Evolutionary conservation across 2,329 filamentous ascomycete genomes (phyloP).

Genomic region (Didymella glomerata): DNA sequence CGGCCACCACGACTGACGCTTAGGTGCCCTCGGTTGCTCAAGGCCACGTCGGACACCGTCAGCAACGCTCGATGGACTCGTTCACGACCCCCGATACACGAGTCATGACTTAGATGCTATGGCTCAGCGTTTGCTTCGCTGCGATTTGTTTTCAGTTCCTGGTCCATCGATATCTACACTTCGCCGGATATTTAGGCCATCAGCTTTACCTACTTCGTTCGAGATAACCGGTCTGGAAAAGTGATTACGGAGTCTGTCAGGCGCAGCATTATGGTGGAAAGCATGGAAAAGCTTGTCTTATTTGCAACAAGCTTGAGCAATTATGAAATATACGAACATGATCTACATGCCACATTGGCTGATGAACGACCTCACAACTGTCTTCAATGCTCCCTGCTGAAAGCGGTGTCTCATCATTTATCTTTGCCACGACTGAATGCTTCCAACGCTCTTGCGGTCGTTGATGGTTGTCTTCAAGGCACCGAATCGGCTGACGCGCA

Average conservation of each 20-base stretch:
- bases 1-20: slow-evolving; percentile 44
- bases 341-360: slow-evolving; percentile 20
- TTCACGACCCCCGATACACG: slow-evolving; percentile 19
- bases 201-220: slow-evolving; percentile 43
- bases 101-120: slow-evolving; percentile 27
- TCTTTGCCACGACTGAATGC: neutral
- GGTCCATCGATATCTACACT: slow-evolving; percentile 41
- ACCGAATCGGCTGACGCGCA: neutral
- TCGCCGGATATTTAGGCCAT: slow-evolving; percentile 42
- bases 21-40: slow-evolving; percentile 42
- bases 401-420: neutral
- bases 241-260: slow-evolving; percentile 44
- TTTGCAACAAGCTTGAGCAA: slow-evolving; percentile 31
- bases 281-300: slow-evolving; percentile 37
- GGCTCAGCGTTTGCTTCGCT: slow-evolving; percentile 31
- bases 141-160: slow-evolving; percentile 34
- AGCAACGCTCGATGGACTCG: slow-evolving; percentile 21
- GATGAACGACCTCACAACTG: slow-evolving; percentile 4
- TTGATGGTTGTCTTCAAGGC: neutral
- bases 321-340: slow-evolving; percentile 28
- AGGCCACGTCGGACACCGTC: slow-evolving; percentile 28
- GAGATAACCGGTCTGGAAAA: slow-evolving; percentile 42
- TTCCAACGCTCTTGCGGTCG: too few species aligned
- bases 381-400: neutral
- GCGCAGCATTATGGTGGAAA: slow-evolving; percentile 43